Base-by-base conservation (phyloP, 768 basidiomycete genomes). In the Pleurotus sapidus region DNA sequence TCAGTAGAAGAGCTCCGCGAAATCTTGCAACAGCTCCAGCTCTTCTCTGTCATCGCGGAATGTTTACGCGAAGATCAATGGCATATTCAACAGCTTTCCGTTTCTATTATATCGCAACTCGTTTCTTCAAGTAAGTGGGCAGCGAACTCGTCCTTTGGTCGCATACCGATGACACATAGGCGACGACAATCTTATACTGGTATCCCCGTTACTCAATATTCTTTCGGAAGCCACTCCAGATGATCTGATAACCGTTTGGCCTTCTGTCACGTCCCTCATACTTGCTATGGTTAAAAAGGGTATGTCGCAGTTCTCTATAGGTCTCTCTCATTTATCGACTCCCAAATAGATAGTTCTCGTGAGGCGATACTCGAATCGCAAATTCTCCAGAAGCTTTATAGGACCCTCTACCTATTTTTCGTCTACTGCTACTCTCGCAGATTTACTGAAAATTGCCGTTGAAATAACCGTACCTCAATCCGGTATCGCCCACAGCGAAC, bases 181-280 rank as follows among this genome's bases (percentile, higher is more conserved):
- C 37, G 30, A n/a, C n/a, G 30, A 38, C 37, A 30, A 50, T 15
- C n/a, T 30, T 27, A 50, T 30, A 17, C 17, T 48, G 6, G 6
- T 48, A 24, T 25, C 46, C 17, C 46, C 30, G 9, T 34, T 34
- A 34, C 30, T 34, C 30, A 34, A 34, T 11, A 8, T 34, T 34
- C 30, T 34, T 34, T 34, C 30, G 30, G 30, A 34, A 11, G 9
- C 30, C 11, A 11, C 30, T 34, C 11, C 30, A 18, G 18, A 40
- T 39, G 24, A 46, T 34, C 27, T 25, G 5, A 43, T 14, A 7
- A 9, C 14, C 42, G 7, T 45, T 15, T 39, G 86, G 27, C 37
- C 27, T 27, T 50, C 30, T 30, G 27, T 15, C 15, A 20, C 37
- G 30, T 25, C 25, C 9, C 17, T 50, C 20, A n/a, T 27, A n/a